Evolutionary conservation across 2,329 filamentous ascomycete species (phyloP), one percentile per base, ranked within the genome.

Genomic region (Blastomyces gilchristii): DNA sequence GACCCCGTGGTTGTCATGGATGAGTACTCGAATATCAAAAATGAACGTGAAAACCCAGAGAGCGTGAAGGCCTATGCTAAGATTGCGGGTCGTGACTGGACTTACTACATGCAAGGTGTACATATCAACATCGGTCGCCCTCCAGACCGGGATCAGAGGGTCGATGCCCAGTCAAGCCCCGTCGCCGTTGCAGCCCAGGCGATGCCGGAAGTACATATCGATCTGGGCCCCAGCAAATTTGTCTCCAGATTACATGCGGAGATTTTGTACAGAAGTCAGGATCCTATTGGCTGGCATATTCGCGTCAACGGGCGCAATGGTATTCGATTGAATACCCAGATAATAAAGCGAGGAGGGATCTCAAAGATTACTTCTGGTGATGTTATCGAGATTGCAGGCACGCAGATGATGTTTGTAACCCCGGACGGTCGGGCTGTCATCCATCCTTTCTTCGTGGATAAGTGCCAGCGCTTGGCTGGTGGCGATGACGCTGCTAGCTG

Each of bases 381-480:
- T 73, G 90, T 97, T 53, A 87, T 99, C 63, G 91, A 96, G 71
- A 90, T 97, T 71, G 89, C 88, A 69, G 90, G 90, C 61, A 89
- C 94, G 0, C 93, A 99, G 78, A 99, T 99, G 94, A 93, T 97
- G 81, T 99, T 99, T 75, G 90, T 97, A 58, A 84, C 96, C n/a
- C 93, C 94, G 0, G 85, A 85, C 31, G 87, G 89, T 63, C 83
- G 85, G 31, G 81, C 91, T 34, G 81, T 83, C 57, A 86, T 95
- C 65, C 84, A 89, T 71, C 82, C 82, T 28, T 83, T 78, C 69
- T 91, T 88, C 71, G 82, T 89, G 18, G 83, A 89, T 68, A 85
- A 89, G 56, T 87, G 88, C n/a, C 76, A 78, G 68, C 74, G 75
- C 28, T 66, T 78, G 53, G 76, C 75, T 9, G 75, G 73, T 58